These are phyloP conservation scores for Ganoderma boninense DNA, from an alignment of 1,284 basidiomycete species.

Conservation along the genomic window DNA sequence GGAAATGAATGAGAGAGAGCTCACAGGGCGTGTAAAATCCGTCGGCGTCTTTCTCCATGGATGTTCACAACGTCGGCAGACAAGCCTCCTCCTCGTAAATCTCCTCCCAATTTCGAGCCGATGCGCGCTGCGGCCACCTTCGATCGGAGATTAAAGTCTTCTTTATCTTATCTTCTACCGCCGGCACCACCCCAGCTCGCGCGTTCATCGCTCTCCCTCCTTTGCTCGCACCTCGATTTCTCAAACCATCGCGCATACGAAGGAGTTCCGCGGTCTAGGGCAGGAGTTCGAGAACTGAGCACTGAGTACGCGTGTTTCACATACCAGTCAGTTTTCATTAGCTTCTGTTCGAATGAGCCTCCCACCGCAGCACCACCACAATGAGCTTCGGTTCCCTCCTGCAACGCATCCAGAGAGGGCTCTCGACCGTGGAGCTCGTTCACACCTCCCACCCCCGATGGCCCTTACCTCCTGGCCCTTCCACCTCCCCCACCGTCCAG, in stretches of 20 bases:
- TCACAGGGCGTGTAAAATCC: conserved; percentile 71
- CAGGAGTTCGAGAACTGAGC: not conserved
- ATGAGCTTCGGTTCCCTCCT: conserved; percentile 37
- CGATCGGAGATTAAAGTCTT: conserved; percentile 29
- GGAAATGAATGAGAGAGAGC: conserved; percentile 21
- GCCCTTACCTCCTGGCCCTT: conserved; percentile 50
- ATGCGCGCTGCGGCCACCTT: conserved; percentile 5
- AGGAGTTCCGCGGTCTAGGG: not conserved
- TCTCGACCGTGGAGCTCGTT: conserved; percentile 61
- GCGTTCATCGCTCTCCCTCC: not conserved
- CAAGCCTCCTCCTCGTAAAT: not conserved
- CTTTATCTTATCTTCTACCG: conserved; percentile 28
- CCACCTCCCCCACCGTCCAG: conserved; percentile 41
- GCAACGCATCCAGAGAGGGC: conserved; percentile 53
- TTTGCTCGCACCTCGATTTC: not conserved
- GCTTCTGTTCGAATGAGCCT: not conserved
- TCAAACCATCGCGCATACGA: not conserved
- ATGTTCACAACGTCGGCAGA: conserved; percentile 3
- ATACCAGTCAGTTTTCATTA: conserved; percentile 14
- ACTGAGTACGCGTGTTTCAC: conserved; percentile 9
- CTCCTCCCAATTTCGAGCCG: not conserved
- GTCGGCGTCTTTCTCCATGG: conserved; percentile 75
- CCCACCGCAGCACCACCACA: not conserved
- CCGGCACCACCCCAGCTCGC: not conserved
- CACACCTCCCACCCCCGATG: conserved; percentile 62